These are phyloP conservation scores for Aristolochia fimbriata DNA, from an alignment of 164 flowering plant species.

Conservation along the genomic window DNA sequence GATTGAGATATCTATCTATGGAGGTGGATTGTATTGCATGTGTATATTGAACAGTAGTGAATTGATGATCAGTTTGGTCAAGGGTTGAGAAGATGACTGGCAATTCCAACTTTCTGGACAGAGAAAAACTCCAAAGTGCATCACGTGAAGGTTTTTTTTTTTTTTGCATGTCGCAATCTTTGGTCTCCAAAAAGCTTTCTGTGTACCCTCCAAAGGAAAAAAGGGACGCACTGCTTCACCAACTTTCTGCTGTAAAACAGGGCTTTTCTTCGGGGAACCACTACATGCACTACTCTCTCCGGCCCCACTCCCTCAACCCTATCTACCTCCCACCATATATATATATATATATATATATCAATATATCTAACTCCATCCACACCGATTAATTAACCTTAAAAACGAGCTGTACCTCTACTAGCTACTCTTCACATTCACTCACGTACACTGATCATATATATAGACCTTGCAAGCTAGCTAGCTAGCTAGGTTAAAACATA, in stretches of 20 bases:
- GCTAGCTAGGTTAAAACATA: too few relatives aligned
- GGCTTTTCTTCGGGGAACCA: slow-evolving; percentile 7
- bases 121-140: slow-evolving; percentile 24
- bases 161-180: slow-evolving; percentile 24
- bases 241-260: slow-evolving; percentile 22
- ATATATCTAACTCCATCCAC: too few relatives aligned
- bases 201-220: slow-evolving; percentile 15
- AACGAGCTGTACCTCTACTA: too few relatives aligned
- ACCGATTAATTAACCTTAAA: too few relatives aligned
- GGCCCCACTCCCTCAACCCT: neutral
- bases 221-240: slow-evolving; percentile 11
- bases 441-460: too few relatives aligned
- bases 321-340: too few relatives aligned
- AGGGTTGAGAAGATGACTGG: slow-evolving; percentile 15
- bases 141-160: slow-evolving; percentile 33
- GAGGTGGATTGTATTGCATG: too few relatives aligned
- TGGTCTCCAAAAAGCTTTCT: slow-evolving; percentile 18
- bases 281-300: neutral
- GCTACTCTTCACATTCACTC: too few relatives aligned
- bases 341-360: too few relatives aligned
- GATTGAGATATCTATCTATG: too few relatives aligned
- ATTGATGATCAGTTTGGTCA: slow-evolving; percentile 17
- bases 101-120: slow-evolving; percentile 18
- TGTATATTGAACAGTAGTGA: neutral
- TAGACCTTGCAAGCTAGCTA: too few relatives aligned